Evolutionary conservation across 805 yeast genomes (phyloP).

Genomic region (Candida multigemmis): DNA sequence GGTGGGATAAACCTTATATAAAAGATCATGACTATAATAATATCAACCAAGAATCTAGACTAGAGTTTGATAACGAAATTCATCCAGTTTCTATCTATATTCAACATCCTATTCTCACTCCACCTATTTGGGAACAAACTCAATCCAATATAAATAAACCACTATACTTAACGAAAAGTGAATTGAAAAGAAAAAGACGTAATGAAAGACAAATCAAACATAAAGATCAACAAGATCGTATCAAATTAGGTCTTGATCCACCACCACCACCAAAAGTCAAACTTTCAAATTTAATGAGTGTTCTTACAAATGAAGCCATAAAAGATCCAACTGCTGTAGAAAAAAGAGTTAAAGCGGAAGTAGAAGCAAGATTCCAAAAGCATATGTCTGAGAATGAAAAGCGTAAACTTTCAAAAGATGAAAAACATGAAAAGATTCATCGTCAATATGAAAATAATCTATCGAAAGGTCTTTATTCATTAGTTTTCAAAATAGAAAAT

Average conservation of each 20-base stretch:
- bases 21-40: constrained; percentile 26
- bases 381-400: constrained; percentile 57
- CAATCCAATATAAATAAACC: constrained; percentile 31
- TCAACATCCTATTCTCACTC: constrained; percentile 71
- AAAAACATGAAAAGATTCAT: constrained; percentile 39
- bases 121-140: constrained; percentile 48
- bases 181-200: constrained; percentile 62
- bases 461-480: constrained; percentile 40
- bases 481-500: constrained; percentile 49
- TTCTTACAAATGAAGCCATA: constrained; percentile 76
- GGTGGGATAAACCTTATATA: constrained; percentile 79
- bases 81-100: constrained; percentile 60
- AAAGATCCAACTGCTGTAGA: constrained; percentile 87
- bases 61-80: constrained; percentile 26
- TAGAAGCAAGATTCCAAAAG: constrained; percentile 44
- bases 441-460: constrained; percentile 40
- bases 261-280: constrained; percentile 88
- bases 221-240: constrained; percentile 68
- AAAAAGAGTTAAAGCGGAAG: constrained; percentile 56
- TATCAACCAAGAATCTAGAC: constrained; percentile 10
- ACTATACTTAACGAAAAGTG: constrained; percentile 65
- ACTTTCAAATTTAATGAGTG: constrained; percentile 76
- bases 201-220: constrained; percentile 55
- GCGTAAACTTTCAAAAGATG: constrained; percentile 54
- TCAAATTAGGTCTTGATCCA: constrained; percentile 73